phyloP scores from a whole-genome alignment of 345 rosid genomes.

The Dimocarpus longan region DNA sequence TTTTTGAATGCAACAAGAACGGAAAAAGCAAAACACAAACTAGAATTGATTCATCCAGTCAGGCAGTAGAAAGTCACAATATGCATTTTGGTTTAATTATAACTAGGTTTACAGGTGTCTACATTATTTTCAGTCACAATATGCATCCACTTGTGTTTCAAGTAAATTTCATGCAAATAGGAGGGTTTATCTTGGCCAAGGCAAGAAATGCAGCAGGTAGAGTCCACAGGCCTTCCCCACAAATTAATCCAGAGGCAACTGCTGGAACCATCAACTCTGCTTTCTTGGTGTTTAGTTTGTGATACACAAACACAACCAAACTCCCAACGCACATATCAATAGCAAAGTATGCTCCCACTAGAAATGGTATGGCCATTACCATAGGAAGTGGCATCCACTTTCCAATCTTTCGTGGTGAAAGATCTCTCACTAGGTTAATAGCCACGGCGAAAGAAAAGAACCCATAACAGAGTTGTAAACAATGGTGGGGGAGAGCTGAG shows the following conservation, averaged over 20 bases:
- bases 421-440: conserved; percentile 66
- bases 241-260: conserved; percentile 83
- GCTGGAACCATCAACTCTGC: conserved; percentile 87
- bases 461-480: conserved; percentile 65
- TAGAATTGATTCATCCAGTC: background rate
- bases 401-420: conserved; percentile 59
- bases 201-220: conserved; percentile 87
- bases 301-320: conserved; percentile 60
- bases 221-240: conserved; percentile 94
- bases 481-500: conserved; percentile 63
- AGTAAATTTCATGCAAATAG: conserved; percentile 82
- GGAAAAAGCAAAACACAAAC: background rate
- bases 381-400: conserved; percentile 89
- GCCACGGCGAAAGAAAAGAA: conserved; percentile 75
- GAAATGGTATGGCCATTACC: conserved; percentile 84
- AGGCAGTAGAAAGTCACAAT: background rate
- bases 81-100: background rate
- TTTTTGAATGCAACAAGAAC: background rate
- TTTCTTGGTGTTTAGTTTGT: conserved; percentile 54
- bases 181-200: conserved; percentile 75
- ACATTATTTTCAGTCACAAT: background rate
- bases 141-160: background rate
- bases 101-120: background rate
- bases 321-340: conserved; percentile 89
- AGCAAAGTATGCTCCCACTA: conserved; percentile 87